Evolutionary conservation across 2,329 filamentous ascomycete species (phyloP).

Genomic region (Pseudocercospora musae): DNA sequence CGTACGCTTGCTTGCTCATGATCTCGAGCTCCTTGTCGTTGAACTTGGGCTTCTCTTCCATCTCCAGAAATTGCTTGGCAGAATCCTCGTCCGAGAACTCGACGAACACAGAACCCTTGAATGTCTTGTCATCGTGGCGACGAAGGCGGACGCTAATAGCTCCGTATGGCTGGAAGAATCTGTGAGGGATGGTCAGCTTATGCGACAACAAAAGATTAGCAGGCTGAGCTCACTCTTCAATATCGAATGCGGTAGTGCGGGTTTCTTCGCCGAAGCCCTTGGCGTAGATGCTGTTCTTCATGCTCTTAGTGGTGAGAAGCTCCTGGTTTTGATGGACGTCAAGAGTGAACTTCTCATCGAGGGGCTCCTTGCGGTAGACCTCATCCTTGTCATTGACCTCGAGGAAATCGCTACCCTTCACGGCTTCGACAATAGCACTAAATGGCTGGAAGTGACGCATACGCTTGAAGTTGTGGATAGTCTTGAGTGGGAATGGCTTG

Average conservation of each 20-base stretch:
- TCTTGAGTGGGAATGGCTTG: slow-evolving; percentile 72
- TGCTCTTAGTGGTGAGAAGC: slow-evolving; percentile 61
- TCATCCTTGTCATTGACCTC: slow-evolving; percentile 69
- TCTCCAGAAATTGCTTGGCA: slow-evolving; percentile 72
- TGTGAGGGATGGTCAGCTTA: slow-evolving; percentile 5
- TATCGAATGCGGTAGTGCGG: slow-evolving; percentile 83
- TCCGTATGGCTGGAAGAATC: slow-evolving; percentile 78
- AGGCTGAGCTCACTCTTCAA: slow-evolving; percentile 59
- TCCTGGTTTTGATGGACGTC: slow-evolving; percentile 53
- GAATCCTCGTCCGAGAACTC: slow-evolving; percentile 80
- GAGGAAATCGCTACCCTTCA: slow-evolving; percentile 72
- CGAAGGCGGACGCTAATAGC: slow-evolving; percentile 83
- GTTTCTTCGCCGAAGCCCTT: slow-evolving; percentile 90
- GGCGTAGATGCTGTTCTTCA: slow-evolving; percentile 77
- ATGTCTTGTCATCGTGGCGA: slow-evolving; percentile 65
- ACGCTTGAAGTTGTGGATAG: slow-evolving; percentile 84
- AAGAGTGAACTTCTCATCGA: slow-evolving; percentile 50
- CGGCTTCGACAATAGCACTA: slow-evolving; percentile 74
- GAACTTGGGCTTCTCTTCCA: slow-evolving; percentile 80
- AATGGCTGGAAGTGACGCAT: slow-evolving; percentile 94
- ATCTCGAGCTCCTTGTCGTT: slow-evolving; percentile 74
- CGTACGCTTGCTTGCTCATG: slow-evolving; percentile 86
- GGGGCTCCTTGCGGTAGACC: slow-evolving; percentile 72
- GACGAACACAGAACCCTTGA: slow-evolving; percentile 96
- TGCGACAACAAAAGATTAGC: neutral